phyloP scores from a whole-genome alignment of 1,139 yeast genomes.

The Sugiyamaella sp. region DNA sequence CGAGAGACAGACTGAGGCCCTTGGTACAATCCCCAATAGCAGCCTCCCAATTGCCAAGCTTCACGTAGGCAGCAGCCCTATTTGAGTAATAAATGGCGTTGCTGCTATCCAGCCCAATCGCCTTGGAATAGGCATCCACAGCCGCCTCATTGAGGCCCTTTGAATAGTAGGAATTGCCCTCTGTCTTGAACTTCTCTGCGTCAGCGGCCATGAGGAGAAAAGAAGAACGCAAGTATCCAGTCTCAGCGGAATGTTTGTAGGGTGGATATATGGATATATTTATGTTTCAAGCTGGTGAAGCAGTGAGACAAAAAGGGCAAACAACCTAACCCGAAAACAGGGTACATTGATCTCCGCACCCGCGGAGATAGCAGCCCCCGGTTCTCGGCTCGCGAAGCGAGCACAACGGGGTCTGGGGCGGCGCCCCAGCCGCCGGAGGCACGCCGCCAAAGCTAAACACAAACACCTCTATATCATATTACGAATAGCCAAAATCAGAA shows the following conservation, averaged over 20 bases:
- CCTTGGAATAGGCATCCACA: conserved; percentile 65
- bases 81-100: conserved; percentile 80
- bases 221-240: too few relatives aligned
- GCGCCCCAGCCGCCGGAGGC: neutral
- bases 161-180: conserved; percentile 16
- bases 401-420: neutral
- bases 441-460: neutral
- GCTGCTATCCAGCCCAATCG: conserved; percentile 62
- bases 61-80: conserved; percentile 78
- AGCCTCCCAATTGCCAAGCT: conserved; percentile 53
- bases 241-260: neutral
- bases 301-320: neutral
- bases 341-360: neutral
- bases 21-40: conserved; percentile 57
- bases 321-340: neutral
- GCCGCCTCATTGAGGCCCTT: conserved; percentile 63
- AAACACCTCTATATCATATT: conserved; percentile 23
- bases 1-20: conserved; percentile 48
- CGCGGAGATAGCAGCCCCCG: too few relatives aligned
- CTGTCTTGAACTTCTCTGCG: conserved; percentile 14
- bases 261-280: neutral
- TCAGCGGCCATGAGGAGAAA: conserved; percentile 8
- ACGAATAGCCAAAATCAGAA: conserved; percentile 30
- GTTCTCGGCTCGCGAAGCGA: neutral
- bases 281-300: neutral